Evolutionary conservation across 495 filamentous ascomycete genomes (phyloP).

Genomic region (Haplographium delicatum): DNA sequence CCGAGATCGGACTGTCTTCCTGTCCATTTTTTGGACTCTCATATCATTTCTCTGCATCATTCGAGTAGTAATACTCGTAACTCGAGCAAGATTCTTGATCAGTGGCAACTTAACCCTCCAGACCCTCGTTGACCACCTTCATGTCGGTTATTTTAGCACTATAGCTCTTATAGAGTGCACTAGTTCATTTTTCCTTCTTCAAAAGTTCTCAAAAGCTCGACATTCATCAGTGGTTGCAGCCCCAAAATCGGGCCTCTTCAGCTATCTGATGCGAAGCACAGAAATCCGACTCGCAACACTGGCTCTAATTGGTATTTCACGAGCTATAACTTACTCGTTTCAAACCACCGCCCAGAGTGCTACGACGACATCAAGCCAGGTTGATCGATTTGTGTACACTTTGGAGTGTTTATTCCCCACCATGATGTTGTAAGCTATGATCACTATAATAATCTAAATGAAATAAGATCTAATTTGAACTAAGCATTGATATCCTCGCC

Average conservation of each 20-base stretch:
- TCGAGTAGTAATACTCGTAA: conserved; percentile 27
- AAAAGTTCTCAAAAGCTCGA: conserved; percentile 22
- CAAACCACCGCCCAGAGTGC: conserved; percentile 30
- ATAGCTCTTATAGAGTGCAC: conserved; percentile 32
- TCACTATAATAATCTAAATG: too few species aligned
- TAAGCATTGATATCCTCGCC: conserved; percentile 27
- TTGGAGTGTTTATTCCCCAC: conserved; percentile 35
- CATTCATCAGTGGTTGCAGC: not conserved
- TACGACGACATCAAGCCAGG: conserved; percentile 25
- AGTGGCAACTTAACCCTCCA: conserved; percentile 13
- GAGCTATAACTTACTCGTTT: conserved; percentile 33
- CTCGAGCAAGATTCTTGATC: conserved; percentile 18
- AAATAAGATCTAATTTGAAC: not conserved
- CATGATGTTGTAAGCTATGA: conserved; percentile 30
- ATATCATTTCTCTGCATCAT: conserved; percentile 22
- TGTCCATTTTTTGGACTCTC: conserved; percentile 30
- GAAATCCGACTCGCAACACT: conserved; percentile 34
- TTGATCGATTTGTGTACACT: conserved; percentile 34
- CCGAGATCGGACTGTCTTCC: conserved; percentile 21
- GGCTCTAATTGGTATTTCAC: conserved; percentile 29
- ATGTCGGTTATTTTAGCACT: conserved; percentile 32
- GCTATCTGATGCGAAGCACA: conserved; percentile 31
- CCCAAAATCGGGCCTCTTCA: conserved; percentile 23
- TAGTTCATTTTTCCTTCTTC: conserved; percentile 31
- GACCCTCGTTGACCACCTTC: conserved; percentile 27